Evolutionary conservation across 306 rosid species (phyloP), one percentile per base, ranked within the genome.

Genomic region (Begonia peltatifolia): DNA sequence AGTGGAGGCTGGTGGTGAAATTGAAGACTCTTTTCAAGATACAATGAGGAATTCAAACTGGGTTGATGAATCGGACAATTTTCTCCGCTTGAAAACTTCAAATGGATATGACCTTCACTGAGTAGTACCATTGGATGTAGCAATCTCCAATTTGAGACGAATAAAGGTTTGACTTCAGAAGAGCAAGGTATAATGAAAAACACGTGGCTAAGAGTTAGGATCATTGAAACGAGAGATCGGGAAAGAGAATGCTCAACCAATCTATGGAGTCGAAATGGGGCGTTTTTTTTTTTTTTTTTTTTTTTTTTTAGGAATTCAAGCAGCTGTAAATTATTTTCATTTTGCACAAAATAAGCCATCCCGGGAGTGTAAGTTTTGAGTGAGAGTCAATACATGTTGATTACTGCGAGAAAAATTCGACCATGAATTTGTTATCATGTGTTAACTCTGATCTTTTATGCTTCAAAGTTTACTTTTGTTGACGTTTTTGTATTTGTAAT

Each of bases 1-100:
- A 90, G 54, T 86, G 99, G 99, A 86, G 11, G 73, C 73, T 86
- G 71, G 69, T 86, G 55, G 84, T 75, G 69, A 83, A 81, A 70
- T 64, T 90, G 88, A 90, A 86, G 80, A 74, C 11, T 50, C 71
- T 83, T 66, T 86, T 90, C 79, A 71, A 63, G 79, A 90, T 90
- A 60, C 84, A 60, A 54, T 90, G 83, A 82, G 42, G 14, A 44
- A 44, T 44, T n/a, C 48, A 44, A 10, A 10, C 12, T 44, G 48
- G 48, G n/a, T 44, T 44, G 12, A 42, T 6, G 1, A 12, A 1
- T 42, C 14, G 14, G 38, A 30, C 38, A 30, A 30, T 30, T 30
- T 30, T 44, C 48, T 44, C 14, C 14, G 1, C 48, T 43, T 13
- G 4, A 13, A 10, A 43, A 43, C 12, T 43, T 43, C 47, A 13